phyloP scores from a whole-genome alignment of 2,329 filamentous ascomycete genomes.

The Alternaria rosae region DNA sequence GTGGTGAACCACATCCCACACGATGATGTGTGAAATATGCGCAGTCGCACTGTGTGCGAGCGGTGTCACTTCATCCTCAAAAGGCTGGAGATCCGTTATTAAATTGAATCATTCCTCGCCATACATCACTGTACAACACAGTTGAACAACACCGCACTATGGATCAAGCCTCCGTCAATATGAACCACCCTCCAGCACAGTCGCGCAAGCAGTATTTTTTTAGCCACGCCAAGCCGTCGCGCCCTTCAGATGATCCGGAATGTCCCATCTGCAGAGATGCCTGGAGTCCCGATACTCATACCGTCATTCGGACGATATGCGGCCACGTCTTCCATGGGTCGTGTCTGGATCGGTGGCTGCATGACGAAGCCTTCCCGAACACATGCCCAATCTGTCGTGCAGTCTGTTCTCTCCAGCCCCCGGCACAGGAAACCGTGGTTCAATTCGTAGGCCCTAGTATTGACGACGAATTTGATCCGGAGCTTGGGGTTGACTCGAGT shows the following conservation, averaged over 20 bases:
- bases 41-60: background rate
- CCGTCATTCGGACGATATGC: background rate
- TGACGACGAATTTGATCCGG: background rate
- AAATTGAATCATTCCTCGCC: background rate
- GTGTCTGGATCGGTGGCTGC: background rate
- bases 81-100: background rate
- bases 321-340: background rate
- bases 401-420: background rate
- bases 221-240: background rate
- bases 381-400: slow-evolving; percentile 1
- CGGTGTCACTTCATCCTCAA: background rate
- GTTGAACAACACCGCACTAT: background rate
- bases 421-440: background rate
- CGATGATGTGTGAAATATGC: background rate
- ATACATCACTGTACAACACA: background rate
- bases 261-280: background rate
- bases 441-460: background rate
- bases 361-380: background rate
- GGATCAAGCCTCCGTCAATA: background rate
- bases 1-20: background rate
- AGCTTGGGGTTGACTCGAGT: background rate
- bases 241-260: background rate
- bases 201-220: background rate
- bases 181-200: background rate
- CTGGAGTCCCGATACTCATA: background rate